phyloP scores from a whole-genome alignment of 2,329 filamentous ascomycete genomes.

The Calonectria honghensis region DNA sequence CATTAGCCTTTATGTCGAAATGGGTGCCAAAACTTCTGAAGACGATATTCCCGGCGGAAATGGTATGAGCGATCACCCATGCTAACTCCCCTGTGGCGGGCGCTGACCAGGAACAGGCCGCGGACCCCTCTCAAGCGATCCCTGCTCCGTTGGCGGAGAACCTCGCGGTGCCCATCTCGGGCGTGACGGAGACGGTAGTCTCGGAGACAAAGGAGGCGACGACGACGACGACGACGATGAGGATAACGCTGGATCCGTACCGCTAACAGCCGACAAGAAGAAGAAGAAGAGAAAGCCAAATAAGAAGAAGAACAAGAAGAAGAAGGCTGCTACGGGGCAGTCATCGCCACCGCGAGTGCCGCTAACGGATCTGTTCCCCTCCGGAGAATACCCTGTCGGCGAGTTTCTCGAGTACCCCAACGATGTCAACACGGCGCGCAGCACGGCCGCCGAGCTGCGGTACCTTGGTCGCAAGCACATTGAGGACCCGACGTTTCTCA shows the following conservation, averaged over 20 bases:
- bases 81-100: neutral
- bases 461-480: slow-evolving; percentile 48
- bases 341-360: slow-evolving; percentile 59
- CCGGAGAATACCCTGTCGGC: slow-evolving; percentile 55
- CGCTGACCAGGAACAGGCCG: slow-evolving; percentile 45
- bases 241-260: slow-evolving; percentile 48
- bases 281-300: slow-evolving; percentile 53
- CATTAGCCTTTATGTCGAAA: slow-evolving; percentile 55
- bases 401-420: slow-evolving; percentile 54
- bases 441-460: slow-evolving; percentile 54
- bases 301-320: slow-evolving; percentile 55
- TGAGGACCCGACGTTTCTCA: slow-evolving; percentile 73
- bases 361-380: slow-evolving; percentile 56
- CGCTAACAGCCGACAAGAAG: slow-evolving; percentile 52
- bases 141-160: slow-evolving; percentile 60
- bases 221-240: slow-evolving; percentile 56
- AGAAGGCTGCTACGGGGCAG: slow-evolving; percentile 52
- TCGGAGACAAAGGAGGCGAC: slow-evolving; percentile 58
- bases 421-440: slow-evolving; percentile 49
- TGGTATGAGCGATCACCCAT: slow-evolving; percentile 51
- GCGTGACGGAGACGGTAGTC: slow-evolving; percentile 64
- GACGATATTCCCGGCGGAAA: slow-evolving; percentile 58
- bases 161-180: slow-evolving; percentile 63
- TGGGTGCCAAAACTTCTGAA: slow-evolving; percentile 65
- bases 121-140: slow-evolving; percentile 45